A percentile compares a stretch with the other conserved stretches of the same genome.
Evolutionary conservation across 345 rosid species (phyloP).

Genomic region (Arabidopsis thaliana): DNA sequence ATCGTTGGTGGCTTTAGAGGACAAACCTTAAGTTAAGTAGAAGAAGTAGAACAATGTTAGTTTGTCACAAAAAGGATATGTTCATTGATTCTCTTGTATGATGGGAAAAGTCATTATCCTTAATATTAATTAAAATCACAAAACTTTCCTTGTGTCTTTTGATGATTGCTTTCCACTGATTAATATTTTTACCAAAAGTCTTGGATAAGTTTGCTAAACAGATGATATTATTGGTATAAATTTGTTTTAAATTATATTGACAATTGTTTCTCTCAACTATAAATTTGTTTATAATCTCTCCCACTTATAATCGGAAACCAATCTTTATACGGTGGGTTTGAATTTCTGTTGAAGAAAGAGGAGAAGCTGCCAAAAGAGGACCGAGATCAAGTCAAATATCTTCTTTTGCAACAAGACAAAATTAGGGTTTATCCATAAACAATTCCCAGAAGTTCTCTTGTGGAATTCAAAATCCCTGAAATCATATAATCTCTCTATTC

Average conservation of each 20-base stretch:
- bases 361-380: slow-evolving; percentile 39
- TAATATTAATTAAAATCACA: background rate
- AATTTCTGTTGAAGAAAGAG: slow-evolving; percentile 35
- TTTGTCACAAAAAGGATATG: background rate
- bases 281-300: background rate
- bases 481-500: slow-evolving; percentile 19
- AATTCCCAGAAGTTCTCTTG: slow-evolving; percentile 15
- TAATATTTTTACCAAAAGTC: slow-evolving; percentile 9
- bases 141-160: background rate
- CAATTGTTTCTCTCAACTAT: slow-evolving; percentile 6
- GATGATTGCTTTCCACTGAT: background rate
- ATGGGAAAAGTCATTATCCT: slow-evolving; percentile 14
- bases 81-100: background rate
- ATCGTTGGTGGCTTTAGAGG: slow-evolving; percentile 67
- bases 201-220: background rate
- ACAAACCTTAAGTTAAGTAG: slow-evolving; percentile 45
- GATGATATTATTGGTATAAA: background rate
- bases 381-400: slow-evolving; percentile 37
- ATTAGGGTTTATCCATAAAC: slow-evolving; percentile 41
- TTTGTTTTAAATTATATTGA: too few relatives aligned
- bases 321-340: slow-evolving; percentile 43
- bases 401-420: slow-evolving; percentile 36
- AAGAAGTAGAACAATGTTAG: background rate
- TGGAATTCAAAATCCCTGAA: slow-evolving; percentile 10
- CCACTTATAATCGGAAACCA: slow-evolving; percentile 35